Evolutionary conservation across 768 basidiomycete genomes (phyloP).

Genomic region (Lanmaoa pseudosensibilis): DNA sequence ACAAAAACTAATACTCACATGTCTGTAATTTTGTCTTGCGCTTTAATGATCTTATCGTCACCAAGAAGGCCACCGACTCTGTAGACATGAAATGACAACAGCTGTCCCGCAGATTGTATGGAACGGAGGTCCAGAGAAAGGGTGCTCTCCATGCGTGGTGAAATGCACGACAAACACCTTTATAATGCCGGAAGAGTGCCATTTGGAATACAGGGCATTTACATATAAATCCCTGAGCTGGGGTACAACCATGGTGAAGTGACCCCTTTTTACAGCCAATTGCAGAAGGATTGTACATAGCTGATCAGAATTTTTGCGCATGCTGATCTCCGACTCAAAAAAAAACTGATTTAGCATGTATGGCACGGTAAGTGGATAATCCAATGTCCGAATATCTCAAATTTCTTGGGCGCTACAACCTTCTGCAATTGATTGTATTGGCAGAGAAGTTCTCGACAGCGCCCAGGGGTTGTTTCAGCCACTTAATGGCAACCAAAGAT

Average conservation of each 20-base stretch:
- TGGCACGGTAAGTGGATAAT: too few species aligned
- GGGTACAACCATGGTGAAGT: neutral
- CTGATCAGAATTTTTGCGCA: too few species aligned
- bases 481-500: too few species aligned
- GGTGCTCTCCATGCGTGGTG: neutral
- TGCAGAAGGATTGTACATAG: too few species aligned
- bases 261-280: too few species aligned
- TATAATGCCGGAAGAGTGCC: neutral
- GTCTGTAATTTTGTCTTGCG: slow-evolving; percentile 22
- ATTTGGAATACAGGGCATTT: neutral
- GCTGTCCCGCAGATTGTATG: slow-evolving; percentile 5
- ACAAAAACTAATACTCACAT: slow-evolving; percentile 13
- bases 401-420: too few species aligned
- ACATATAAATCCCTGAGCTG: neutral
- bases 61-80: slow-evolving; percentile 25
- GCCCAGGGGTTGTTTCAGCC: too few species aligned
- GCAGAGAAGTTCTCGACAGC: too few species aligned
- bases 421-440: too few species aligned
- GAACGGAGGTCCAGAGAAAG: neutral
- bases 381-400: too few species aligned
- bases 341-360: too few species aligned
- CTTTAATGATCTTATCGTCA: slow-evolving; percentile 27
- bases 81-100: slow-evolving; percentile 27
- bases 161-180: neutral
- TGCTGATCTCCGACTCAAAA: too few species aligned